Conservation (phyloP, 2,329 filamentous ascomycete species). For the Zalaria sp. region DNA sequence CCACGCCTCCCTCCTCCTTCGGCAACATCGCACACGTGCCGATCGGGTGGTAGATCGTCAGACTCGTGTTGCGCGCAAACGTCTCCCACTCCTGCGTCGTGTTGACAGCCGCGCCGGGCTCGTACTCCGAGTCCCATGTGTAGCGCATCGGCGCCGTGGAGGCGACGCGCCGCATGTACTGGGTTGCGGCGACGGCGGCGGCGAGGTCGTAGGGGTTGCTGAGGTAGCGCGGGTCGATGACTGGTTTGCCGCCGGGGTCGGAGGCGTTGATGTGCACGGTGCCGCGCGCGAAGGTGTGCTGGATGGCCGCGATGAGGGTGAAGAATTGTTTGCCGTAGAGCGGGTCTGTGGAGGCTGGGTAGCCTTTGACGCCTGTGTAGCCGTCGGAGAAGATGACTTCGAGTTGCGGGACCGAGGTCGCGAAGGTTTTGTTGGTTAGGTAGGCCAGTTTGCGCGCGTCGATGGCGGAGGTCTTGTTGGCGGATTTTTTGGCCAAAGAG, state of each 20-base stretch:
- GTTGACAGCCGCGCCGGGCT: slow-evolving; percentile 4
- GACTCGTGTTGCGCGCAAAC: slow-evolving; percentile 4
- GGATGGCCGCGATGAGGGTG: slow-evolving; percentile 20
- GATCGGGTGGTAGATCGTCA: slow-evolving; percentile 23
- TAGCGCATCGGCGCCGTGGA: slow-evolving; percentile 23
- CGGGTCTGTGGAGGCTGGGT: slow-evolving; percentile 16
- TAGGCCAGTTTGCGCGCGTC: slow-evolving; percentile 27
- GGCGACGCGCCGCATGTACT: slow-evolving; percentile 25
- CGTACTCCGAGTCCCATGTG: slow-evolving; percentile 6
- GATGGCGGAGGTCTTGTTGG: slow-evolving; percentile 16
- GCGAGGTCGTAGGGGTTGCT: slow-evolving; percentile 16
- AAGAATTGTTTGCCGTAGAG: slow-evolving; percentile 18
- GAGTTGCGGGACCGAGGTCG: slow-evolving; percentile 22
- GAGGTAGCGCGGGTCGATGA: slow-evolving; percentile 15
- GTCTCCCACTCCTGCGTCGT: slow-evolving; percentile 8
- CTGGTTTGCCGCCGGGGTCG: slow-evolving; percentile 9
- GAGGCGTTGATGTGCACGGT: slow-evolving; percentile 12
- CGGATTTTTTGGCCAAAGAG: slow-evolving; percentile 19
- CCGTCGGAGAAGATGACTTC: slow-evolving; percentile 33
- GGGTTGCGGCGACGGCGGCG: slow-evolving; percentile 7
- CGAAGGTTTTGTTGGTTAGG: slow-evolving; percentile 18
- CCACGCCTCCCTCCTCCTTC: slow-evolving; percentile 10
- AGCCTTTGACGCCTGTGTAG: slow-evolving; percentile 27
- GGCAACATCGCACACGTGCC: slow-evolving; percentile 24
- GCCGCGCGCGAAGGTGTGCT: slow-evolving; percentile 17